Evolutionary conservation across 768 basidiomycete species (phyloP).

Genomic region (Cytidiella melzeri): DNA sequence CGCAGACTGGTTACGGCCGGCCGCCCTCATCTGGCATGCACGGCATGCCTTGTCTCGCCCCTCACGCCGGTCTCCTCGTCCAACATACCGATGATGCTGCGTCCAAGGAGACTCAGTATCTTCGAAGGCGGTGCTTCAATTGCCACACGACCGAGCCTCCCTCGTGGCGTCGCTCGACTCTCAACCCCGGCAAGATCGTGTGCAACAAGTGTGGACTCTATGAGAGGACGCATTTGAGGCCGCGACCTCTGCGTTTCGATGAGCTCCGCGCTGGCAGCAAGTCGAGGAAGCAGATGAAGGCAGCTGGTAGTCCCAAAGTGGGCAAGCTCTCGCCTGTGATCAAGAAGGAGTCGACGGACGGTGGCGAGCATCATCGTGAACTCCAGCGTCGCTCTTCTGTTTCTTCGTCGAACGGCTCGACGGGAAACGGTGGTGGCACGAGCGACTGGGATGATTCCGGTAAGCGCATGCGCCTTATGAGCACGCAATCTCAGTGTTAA

Average conservation of each 20-base stretch:
- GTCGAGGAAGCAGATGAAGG: slow-evolving; percentile 52
- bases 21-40: slow-evolving; percentile 27
- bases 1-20: slow-evolving; percentile 48
- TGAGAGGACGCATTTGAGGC: slow-evolving; percentile 81
- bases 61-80: slow-evolving; percentile 52
- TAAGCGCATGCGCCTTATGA: slow-evolving; percentile 37
- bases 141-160: slow-evolving; percentile 91
- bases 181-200: slow-evolving; percentile 88
- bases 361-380: slow-evolving; percentile 17
- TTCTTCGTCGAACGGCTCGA: slow-evolving; percentile 51
- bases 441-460: slow-evolving; percentile 84
- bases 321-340: slow-evolving; percentile 35
- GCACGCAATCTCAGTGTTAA: slow-evolving; percentile 18
- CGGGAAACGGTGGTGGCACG: slow-evolving; percentile 46
- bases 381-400: slow-evolving; percentile 55
- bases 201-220: slow-evolving; percentile 94
- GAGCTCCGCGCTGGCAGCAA: slow-evolving; percentile 85
- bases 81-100: slow-evolving; percentile 90
- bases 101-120: slow-evolving; percentile 86
- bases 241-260: slow-evolving; percentile 80
- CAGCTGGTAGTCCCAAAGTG: slow-evolving; percentile 19
- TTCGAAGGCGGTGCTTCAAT: slow-evolving; percentile 83
- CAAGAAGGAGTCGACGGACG: slow-evolving; percentile 62
- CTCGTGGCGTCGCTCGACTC: slow-evolving; percentile 80
- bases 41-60: slow-evolving; percentile 34